phyloP scores from a whole-genome alignment of 768 basidiomycete species.

The Boletus coccyginus region DNA sequence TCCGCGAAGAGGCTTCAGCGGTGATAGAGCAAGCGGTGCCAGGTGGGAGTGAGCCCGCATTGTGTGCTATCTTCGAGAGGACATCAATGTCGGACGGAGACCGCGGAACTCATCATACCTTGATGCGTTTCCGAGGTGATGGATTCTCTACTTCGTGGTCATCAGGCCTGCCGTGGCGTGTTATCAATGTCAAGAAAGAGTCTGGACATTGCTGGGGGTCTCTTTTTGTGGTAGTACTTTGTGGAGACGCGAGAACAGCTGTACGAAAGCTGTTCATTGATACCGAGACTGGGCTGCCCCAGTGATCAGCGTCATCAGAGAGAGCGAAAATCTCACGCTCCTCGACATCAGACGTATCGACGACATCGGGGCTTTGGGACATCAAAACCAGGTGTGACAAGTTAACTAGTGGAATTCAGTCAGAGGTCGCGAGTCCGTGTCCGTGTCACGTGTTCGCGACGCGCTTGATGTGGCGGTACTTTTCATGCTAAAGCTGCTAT shows the following conservation, averaged over 20 bases:
- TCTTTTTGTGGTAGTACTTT: background rate
- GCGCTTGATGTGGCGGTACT: background rate
- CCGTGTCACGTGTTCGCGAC: conserved; percentile 22
- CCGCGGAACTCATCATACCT: conserved; percentile 20
- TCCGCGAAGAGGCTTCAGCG: background rate
- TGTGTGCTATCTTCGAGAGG: conserved; percentile 19
- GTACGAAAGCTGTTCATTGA: background rate
- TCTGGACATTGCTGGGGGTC: background rate
- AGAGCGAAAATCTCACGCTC: conserved; percentile 46
- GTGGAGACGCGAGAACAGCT: background rate
- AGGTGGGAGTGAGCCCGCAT: background rate
- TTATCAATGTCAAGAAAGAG: background rate
- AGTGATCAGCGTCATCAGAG: conserved; percentile 10
- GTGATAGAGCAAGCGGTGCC: background rate
- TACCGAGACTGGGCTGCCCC: background rate
- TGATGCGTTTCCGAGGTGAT: conserved; percentile 39
- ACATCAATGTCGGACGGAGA: conserved; percentile 8
- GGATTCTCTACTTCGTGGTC: conserved; percentile 9
- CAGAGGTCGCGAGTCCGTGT: background rate
- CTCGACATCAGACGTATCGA: conserved; percentile 65
- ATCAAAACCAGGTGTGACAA: conserved; percentile 1
- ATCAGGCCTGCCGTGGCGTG: conserved; percentile 1
- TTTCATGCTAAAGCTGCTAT: no score
- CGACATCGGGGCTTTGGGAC: conserved; percentile 36
- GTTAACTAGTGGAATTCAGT: background rate